Conservation (phyloP, 2,329 filamentous ascomycete species). For the Xylariales sp. region DNA sequence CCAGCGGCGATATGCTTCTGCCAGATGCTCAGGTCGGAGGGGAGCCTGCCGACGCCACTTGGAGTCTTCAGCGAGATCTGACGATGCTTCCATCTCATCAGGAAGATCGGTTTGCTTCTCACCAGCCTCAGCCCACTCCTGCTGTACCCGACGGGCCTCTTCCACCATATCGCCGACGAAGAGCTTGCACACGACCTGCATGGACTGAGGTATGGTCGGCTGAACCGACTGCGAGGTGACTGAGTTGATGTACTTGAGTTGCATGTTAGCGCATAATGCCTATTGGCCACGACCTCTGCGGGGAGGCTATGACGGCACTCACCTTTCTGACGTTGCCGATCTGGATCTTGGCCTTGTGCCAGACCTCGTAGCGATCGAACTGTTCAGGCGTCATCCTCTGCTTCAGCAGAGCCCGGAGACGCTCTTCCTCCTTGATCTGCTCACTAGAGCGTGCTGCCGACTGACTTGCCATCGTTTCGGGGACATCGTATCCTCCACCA, state of each 20-base stretch:
- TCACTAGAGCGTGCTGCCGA: conserved; percentile 55
- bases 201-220: conserved; percentile 67
- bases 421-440: conserved; percentile 59
- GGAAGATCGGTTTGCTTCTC: conserved; percentile 54
- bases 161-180: conserved; percentile 76
- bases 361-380: conserved; percentile 66
- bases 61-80: conserved; percentile 27
- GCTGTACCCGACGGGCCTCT: conserved; percentile 64
- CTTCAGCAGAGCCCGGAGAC: conserved; percentile 56
- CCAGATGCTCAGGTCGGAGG: conserved; percentile 68
- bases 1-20: conserved; percentile 69
- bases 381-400: conserved; percentile 63
- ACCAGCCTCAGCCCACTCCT: conserved; percentile 61
- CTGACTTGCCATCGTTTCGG: conserved; percentile 36
- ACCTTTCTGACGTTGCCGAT: conserved; percentile 66
- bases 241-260: conserved; percentile 64
- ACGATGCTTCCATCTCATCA: conserved; percentile 27
- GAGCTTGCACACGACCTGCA: conserved; percentile 71
- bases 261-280: conserved; percentile 10
- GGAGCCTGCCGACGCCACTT: conserved; percentile 46
- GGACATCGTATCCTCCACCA: conserved; percentile 53
- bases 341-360: conserved; percentile 64
- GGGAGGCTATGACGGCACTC: not conserved
- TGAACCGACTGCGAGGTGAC: conserved; percentile 77
- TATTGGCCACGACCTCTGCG: too few relatives aligned